Conservation (phyloP, 78 protist species). For the Pigoraptor vietnamica region DNA sequence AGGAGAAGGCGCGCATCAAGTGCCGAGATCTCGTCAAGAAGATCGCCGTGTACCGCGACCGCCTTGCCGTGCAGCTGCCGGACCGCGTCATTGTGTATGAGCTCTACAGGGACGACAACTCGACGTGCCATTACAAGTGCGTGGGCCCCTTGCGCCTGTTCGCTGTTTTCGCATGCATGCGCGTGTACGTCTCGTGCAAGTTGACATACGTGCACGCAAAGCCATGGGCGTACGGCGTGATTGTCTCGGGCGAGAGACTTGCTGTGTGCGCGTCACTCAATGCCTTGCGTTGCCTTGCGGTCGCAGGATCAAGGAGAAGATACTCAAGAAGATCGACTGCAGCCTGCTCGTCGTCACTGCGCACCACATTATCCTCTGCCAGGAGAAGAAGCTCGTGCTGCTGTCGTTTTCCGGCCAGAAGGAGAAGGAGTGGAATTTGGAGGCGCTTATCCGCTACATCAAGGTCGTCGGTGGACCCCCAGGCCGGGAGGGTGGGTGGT, state of each 20-base stretch:
- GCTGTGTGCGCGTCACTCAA: too few relatives aligned
- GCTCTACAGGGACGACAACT: conserved; percentile 7
- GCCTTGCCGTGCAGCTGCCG: conserved; percentile 69
- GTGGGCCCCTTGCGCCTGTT: background rate
- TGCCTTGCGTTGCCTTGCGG: too few relatives aligned
- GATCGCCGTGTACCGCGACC: conserved; percentile 61
- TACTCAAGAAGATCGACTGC: conserved; percentile 36
- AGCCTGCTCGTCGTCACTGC: conserved; percentile 51
- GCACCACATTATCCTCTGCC: conserved; percentile 49
- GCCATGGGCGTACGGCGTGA: too few relatives aligned
- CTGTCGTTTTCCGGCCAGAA: background rate
- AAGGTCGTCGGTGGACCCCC: conserved; percentile 71
- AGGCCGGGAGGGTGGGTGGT: conserved; percentile 45
- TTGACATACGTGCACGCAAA: background rate
- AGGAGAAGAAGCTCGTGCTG: conserved; percentile 10
- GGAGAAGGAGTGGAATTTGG: conserved; percentile 69
- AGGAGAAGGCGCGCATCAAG: conserved; percentile 32
- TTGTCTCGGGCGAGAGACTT: too few relatives aligned
- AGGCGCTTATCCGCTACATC: conserved; percentile 66
- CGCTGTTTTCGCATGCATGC: background rate
- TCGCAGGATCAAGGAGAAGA: background rate
- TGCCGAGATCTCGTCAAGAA: conserved; percentile 61
- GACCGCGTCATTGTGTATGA: conserved; percentile 47
- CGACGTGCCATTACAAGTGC: background rate
- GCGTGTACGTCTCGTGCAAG: background rate